Base-by-base conservation (phyloP, 1,284 basidiomycete species). In the Vanrija humicola region DNA sequence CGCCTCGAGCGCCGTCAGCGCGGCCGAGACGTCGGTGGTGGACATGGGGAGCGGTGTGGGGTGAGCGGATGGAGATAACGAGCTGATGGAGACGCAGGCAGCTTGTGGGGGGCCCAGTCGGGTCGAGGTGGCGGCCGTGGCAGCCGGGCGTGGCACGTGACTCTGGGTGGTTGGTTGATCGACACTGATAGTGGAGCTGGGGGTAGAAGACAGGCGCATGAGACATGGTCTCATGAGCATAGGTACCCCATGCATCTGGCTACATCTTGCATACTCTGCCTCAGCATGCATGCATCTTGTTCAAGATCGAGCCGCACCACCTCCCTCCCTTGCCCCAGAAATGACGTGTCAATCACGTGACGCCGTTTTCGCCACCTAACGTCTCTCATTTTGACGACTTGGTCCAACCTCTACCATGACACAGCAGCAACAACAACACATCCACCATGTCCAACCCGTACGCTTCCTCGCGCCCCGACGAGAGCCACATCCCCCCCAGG, bases 391-490 rank as follows among this genome's bases (percentile, higher is more conserved):
- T 21, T 42, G 39, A 42, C 26, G 6, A 23, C 12, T 12, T 25
- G 38, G 25, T 39, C n/a, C 44, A 38, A 38, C 46, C 15, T n/a
- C 18, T 23, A 14, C 38, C 16, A 46, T 48, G 34, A 34, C 34
- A 42, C 6, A 19, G 10, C 25, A 25, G 34, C 29, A 48, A 48
- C 39, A 49, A 50, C 26, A 44, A 34, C 29, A 49, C 19, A 3
- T 42, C 25, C 34, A 63, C 45, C 29, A 72, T 72, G 69, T 69
- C 69, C 28, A 73, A 72, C 63, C 71, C 69, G 6, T 73, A 73
- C 59, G 48, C 50, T n/a, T 64, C 62, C 9, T 59, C 60, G 46
- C 56, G 62, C 40, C 62, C 62, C 21, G 60, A 64, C 57, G 62
- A 64, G 54, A 57, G 53, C 53, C 58, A 64, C 44, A 66, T 75